These are phyloP conservation scores for Botryotinia globosa DNA, from an alignment of 2,329 filamentous ascomycete genomes.

Conservation along the genomic window DNA sequence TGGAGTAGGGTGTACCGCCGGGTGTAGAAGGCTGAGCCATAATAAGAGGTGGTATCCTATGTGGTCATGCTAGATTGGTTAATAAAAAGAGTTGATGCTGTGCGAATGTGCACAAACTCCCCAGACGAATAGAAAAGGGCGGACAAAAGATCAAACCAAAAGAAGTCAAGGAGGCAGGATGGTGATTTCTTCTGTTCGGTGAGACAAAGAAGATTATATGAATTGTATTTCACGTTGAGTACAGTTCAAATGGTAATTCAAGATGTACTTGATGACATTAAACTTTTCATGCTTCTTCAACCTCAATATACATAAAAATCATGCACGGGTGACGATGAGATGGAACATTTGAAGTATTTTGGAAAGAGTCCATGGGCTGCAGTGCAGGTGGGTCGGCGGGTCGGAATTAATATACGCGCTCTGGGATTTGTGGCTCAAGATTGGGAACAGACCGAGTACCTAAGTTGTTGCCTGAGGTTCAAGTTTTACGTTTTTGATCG, in stretches of 20 bases:
- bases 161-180: not conserved
- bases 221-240: not conserved
- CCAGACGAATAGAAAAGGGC: constrained; percentile 1
- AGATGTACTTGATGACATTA: constrained; percentile 7
- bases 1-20: constrained; percentile 42
- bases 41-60: constrained; percentile 20
- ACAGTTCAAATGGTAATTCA: not conserved
- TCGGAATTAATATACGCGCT: constrained; percentile 1
- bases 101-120: constrained; percentile 15
- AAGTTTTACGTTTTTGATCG: not conserved
- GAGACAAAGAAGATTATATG: not conserved
- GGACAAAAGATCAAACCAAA: not conserved
- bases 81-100: constrained; percentile 6
- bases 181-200: not conserved
- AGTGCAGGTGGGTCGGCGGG: constrained; percentile 9
- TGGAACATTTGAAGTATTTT: not conserved
- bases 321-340: constrained; percentile 12
- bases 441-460: not conserved
- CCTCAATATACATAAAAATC: constrained; percentile 5
- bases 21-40: constrained; percentile 50
- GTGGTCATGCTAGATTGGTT: constrained; percentile 26
- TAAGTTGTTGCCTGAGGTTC: not conserved
- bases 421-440: not conserved
- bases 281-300: constrained; percentile 4
- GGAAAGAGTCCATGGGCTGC: not conserved